phyloP scores from a whole-genome alignment of 2,329 filamentous ascomycete species.

The Penicillium sp. region DNA sequence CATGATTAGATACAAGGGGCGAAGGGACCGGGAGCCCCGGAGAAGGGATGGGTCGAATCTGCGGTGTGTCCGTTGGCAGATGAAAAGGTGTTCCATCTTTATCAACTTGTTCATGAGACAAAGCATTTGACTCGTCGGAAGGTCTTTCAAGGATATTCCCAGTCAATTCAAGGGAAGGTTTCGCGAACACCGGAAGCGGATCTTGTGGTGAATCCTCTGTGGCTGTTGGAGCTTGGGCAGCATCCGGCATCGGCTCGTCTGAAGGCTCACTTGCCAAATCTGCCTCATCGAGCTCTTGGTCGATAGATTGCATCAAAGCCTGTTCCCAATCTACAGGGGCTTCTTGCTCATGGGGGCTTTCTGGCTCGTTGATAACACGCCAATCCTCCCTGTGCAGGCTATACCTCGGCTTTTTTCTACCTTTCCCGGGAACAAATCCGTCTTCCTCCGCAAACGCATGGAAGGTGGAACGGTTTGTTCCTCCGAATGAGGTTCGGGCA shows the following conservation, averaged over 20 bases:
- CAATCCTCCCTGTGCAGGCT: conserved; percentile 67
- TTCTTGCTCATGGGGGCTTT: conserved; percentile 62
- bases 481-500: conserved; percentile 67
- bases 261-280: not conserved
- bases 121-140: not conserved
- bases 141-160: conserved; percentile 13
- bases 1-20: conserved; percentile 34
- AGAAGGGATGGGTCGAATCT: conserved; percentile 41
- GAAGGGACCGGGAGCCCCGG: conserved; percentile 43
- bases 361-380: conserved; percentile 71
- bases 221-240: not conserved
- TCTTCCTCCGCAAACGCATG: conserved; percentile 70
- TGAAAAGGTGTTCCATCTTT: conserved; percentile 8
- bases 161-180: conserved; percentile 19
- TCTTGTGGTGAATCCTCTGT: conserved; percentile 7
- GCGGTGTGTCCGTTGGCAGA: conserved; percentile 38
- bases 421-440: conserved; percentile 58
- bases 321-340: conserved; percentile 29
- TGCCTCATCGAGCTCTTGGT: conserved; percentile 25
- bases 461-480: conserved; percentile 62
- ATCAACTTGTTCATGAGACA: not conserved
- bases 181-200: conserved; percentile 14
- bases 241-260: not conserved
- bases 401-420: conserved; percentile 70
- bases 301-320: conserved; percentile 30